A percentile compares a stretch with the other conserved stretches of the same genome.
These are phyloP conservation scores for Mangifera indica DNA, from an alignment of 345 rosid genomes.

Conservation along the genomic window DNA sequence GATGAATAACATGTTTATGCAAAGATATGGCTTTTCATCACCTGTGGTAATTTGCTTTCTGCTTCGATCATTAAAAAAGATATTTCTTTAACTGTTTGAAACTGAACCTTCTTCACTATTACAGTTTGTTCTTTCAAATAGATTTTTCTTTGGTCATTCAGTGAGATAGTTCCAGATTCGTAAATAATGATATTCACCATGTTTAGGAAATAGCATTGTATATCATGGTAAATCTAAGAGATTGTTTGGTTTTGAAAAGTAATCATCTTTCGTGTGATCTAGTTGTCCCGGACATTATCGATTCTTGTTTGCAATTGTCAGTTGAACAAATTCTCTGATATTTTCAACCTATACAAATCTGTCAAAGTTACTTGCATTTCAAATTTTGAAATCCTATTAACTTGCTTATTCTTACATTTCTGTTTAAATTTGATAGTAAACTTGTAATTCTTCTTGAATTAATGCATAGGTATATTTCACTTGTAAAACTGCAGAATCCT, in stretches of 20 bases:
- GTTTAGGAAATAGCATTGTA: neutral
- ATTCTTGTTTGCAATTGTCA: neutral
- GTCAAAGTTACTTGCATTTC: neutral
- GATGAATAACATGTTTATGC: conserved; percentile 66
- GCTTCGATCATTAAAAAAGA: neutral
- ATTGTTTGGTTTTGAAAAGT: neutral
- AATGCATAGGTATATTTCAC: neutral
- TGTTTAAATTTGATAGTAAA: neutral
- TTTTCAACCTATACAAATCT: neutral
- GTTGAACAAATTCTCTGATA: neutral
- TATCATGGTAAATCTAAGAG: neutral
- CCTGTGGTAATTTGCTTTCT: conserved; percentile 56
- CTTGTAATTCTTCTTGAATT: conserved; percentile 9
- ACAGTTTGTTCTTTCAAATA: neutral
- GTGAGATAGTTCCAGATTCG: neutral
- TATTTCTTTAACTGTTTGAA: neutral
- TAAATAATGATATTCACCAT: neutral
- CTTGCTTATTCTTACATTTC: neutral
- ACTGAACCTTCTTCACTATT: neutral
- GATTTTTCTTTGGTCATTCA: neutral
- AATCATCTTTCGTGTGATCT: neutral
- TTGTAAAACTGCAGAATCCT: conserved; percentile 66
- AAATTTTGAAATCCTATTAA: neutral
- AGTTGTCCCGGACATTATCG: neutral
- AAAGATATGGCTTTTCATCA: conserved; percentile 92